Base-by-base conservation (phyloP, 345 rosid species). In the Trapa bicornis region DNA sequence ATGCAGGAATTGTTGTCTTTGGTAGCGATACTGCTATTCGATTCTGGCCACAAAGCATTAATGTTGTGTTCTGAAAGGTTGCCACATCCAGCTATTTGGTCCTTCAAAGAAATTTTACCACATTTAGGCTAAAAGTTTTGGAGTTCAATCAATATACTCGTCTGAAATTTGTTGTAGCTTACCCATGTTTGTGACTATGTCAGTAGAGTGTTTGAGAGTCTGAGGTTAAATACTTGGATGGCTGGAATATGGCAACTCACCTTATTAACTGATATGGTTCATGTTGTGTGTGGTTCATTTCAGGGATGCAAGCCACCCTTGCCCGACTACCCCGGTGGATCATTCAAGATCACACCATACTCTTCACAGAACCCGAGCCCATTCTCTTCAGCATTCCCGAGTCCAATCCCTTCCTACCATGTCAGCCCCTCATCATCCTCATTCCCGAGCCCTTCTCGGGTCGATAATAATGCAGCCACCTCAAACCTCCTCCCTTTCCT, bases 341-440 rank as follows among this genome's bases (percentile, higher is more conserved):
- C 95, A n/a, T 71, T 87, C 47, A 82, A 76, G 72, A 72, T 66
- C 39, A 83, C 87, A 14, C 88, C 87, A 3, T 91, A 80, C 79
- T 80, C 88, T 69, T 91, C 97, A 1, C 96, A 87, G 68, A 89
- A 84, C 68, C 97, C 80, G 3, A 93, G 97, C 73, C 98, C 98
- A 0, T 68, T 90, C 1, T 93, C 98, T 10, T 93, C 98, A 6
- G 77, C 89, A 1, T 93, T 90, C 70, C 96, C 92, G 2, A 93
- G 98, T 71, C 97, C 98, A 1, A 86, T 88, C 68, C 96, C 96
- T 13, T 93, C 96, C 54, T 94, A 86, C 77, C 97, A 89, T 76
- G 90, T 75, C 60, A 88, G 97, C 65, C 97, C 96, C 1, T 82
- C 95, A 1, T 91, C 92, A 53, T 91, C 97, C 9, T 88, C 97